Percentiles rank a stretch among this genome's conserved stretches.
phyloP scores from a whole-genome alignment of 2,329 filamentous ascomycete species.

The Thyridium curvatum region DNA sequence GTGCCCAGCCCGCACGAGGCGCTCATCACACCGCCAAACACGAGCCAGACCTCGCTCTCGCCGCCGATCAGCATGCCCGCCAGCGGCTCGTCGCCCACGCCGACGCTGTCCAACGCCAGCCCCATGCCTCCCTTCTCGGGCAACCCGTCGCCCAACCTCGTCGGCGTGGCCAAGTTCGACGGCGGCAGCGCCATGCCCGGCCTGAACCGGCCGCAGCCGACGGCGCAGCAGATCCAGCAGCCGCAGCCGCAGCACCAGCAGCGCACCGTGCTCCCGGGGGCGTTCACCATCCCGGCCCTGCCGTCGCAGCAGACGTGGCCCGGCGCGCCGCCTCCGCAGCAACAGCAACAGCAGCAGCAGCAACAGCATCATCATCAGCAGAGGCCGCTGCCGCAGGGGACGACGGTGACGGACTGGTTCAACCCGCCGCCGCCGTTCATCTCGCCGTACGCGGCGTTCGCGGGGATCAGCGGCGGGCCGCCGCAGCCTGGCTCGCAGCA shows the following conservation, averaged over 20 bases:
- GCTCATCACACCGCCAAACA: constrained; percentile 19
- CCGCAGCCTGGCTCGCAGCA: constrained; percentile 2
- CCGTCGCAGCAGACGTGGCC: constrained; percentile 27
- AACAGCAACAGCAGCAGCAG: constrained; percentile 9
- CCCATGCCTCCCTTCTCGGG: constrained; percentile 10
- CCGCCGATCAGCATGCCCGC: constrained; percentile 21
- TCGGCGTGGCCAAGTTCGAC: constrained; percentile 9
- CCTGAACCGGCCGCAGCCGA: constrained; percentile 6
- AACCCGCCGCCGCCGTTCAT: constrained; percentile 45
- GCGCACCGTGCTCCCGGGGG: constrained; percentile 15
- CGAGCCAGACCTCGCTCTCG: constrained; percentile 25
- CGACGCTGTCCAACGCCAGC: constrained; percentile 24
- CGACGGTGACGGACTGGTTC: constrained; percentile 43
- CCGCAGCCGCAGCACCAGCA: constrained; percentile 10
- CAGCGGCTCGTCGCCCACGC: constrained; percentile 17
- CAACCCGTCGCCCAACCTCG: background rate
- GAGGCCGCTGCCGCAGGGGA: constrained; percentile 34
- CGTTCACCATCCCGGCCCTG: constrained; percentile 33
- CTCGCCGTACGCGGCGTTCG: constrained; percentile 40
- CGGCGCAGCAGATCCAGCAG: constrained; percentile 13
- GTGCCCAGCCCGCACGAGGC: constrained; percentile 40
- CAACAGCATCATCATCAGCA: constrained; percentile 26
- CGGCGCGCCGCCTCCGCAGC: constrained; percentile 28
- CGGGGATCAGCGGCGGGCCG: constrained; percentile 21
- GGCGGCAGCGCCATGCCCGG: constrained; percentile 4